These are phyloP conservation scores for Aureobasidium melanogenum DNA, from an alignment of 2,329 filamentous ascomycete genomes.

Conservation along the genomic window DNA sequence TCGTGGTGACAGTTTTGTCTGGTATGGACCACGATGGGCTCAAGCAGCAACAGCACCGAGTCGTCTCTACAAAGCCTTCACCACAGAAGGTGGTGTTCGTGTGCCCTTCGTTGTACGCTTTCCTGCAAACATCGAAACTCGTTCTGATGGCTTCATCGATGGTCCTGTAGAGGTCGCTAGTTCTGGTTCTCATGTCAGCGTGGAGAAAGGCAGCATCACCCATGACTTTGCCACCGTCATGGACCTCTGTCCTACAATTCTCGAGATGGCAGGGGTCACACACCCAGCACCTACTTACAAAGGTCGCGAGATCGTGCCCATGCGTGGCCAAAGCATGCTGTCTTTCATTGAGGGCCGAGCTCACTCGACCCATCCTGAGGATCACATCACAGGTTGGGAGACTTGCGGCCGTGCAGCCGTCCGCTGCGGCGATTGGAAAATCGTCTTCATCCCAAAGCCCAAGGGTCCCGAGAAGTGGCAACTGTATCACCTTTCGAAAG, in stretches of 20 bases:
- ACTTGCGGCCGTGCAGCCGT: constrained; percentile 46
- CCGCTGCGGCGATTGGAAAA: constrained; percentile 49
- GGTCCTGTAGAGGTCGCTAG: constrained; percentile 36
- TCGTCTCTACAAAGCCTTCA: constrained; percentile 39
- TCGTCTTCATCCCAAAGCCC: constrained; percentile 48
- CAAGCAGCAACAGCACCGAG: constrained; percentile 45
- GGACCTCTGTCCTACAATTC: constrained; percentile 35
- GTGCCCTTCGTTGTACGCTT: constrained; percentile 43
- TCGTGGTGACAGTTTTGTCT: constrained; percentile 48
- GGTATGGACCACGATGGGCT: constrained; percentile 52
- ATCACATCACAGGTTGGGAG: constrained; percentile 50
- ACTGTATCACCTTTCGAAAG: constrained; percentile 44
- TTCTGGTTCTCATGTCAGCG: constrained; percentile 8
- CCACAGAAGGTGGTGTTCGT: constrained; percentile 42
- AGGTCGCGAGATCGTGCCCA: constrained; percentile 41
- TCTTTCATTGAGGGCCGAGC: constrained; percentile 30
- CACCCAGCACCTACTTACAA: constrained; percentile 47
- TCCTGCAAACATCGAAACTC: constrained; percentile 17
- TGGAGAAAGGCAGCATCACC: constrained; percentile 32
- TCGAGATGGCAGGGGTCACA: constrained; percentile 39
- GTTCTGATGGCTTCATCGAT: constrained; percentile 28
- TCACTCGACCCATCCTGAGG: constrained; percentile 39
- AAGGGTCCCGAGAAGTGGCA: constrained; percentile 50
- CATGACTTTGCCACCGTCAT: constrained; percentile 42
- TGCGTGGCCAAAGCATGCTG: constrained; percentile 43